Conservation (phyloP, 1,139 yeast species). For the Blastobotrys ciferrii region DNA sequence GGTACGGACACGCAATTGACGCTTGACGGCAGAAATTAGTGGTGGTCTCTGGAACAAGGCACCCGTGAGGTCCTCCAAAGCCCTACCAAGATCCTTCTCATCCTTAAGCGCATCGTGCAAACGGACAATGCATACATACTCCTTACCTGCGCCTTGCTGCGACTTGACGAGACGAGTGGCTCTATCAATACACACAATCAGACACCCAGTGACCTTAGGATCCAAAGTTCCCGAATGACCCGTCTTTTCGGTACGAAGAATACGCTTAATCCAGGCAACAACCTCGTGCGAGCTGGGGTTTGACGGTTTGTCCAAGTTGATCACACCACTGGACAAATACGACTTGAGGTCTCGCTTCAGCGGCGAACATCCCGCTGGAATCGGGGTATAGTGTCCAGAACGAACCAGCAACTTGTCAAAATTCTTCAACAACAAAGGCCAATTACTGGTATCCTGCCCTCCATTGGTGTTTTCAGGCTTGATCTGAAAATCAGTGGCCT, state of each 20-base stretch:
- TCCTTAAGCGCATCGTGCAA: constrained; percentile 90
- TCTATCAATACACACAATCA: constrained; percentile 95
- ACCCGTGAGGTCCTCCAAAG: constrained; percentile 93
- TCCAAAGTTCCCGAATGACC: constrained; percentile 99
- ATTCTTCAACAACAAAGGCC: constrained; percentile 94
- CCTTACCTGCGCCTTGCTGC: constrained; percentile 99
- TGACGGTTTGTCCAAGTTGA: constrained; percentile 95
- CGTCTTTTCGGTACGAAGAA: constrained; percentile 91
- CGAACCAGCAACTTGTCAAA: constrained; percentile 92
- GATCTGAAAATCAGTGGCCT: constrained; percentile 50
- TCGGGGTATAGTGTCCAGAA: constrained; percentile 95
- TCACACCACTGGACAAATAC: constrained; percentile 91
- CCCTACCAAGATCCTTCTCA: constrained; percentile 83
- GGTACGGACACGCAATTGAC: constrained; percentile 97
- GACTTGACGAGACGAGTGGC: constrained; percentile 97
- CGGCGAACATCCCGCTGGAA: constrained; percentile 93
- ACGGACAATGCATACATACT: constrained; percentile 96
- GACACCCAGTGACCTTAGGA: constrained; percentile 93
- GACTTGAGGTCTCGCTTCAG: constrained; percentile 89
- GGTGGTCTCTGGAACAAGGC: constrained; percentile 99
- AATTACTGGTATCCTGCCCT: constrained; percentile 81
- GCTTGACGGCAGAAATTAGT: constrained; percentile 95
- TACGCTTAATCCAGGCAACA: constrained; percentile 98
- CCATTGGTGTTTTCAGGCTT: constrained; percentile 86
- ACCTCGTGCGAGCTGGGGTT: constrained; percentile 98